Conservation (phyloP, 148 eudicot genomes). For the Euryodendron excelsum region DNA sequence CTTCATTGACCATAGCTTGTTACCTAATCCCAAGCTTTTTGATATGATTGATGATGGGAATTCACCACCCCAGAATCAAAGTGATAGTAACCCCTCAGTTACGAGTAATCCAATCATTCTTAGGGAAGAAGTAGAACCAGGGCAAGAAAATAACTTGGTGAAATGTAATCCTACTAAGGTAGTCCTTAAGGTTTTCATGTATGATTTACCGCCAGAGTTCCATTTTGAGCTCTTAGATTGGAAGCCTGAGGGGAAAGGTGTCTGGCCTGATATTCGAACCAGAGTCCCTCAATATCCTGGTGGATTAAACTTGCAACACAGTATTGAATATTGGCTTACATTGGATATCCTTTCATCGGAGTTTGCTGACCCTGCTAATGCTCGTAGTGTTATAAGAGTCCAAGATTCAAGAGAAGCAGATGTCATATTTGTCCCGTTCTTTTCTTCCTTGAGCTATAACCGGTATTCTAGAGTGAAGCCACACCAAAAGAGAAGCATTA, state of each 20-base stretch:
- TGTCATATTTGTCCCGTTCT: conserved; percentile 87
- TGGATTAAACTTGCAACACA: conserved; percentile 90
- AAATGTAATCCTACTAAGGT: conserved; percentile 23
- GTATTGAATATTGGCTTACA: conserved; percentile 97
- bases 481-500: conserved; percentile 42
- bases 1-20: conserved; percentile 32
- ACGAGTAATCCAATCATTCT: neutral
- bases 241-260: conserved; percentile 50
- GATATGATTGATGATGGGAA: conserved; percentile 10
- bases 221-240: conserved; percentile 79
- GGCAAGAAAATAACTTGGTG: conserved; percentile 1
- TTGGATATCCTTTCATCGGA: conserved; percentile 84
- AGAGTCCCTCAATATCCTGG: conserved; percentile 79
- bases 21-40: conserved; percentile 32
- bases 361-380: conserved; percentile 32
- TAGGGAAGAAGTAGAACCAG: conserved; percentile 5
- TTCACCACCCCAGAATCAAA: conserved; percentile 11
- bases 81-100: conserved; percentile 8
- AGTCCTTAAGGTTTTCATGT: conserved; percentile 85
- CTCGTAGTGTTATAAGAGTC: conserved; percentile 65
- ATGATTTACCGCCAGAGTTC: conserved; percentile 84
- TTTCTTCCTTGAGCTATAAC: conserved; percentile 82
- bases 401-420: conserved; percentile 86
- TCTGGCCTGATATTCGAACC: conserved; percentile 80
- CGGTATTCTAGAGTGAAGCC: conserved; percentile 57